These are phyloP conservation scores for Luzula sylvatica DNA, from an alignment of 176 grass and related monocot genomes.

Conservation along the genomic window DNA sequence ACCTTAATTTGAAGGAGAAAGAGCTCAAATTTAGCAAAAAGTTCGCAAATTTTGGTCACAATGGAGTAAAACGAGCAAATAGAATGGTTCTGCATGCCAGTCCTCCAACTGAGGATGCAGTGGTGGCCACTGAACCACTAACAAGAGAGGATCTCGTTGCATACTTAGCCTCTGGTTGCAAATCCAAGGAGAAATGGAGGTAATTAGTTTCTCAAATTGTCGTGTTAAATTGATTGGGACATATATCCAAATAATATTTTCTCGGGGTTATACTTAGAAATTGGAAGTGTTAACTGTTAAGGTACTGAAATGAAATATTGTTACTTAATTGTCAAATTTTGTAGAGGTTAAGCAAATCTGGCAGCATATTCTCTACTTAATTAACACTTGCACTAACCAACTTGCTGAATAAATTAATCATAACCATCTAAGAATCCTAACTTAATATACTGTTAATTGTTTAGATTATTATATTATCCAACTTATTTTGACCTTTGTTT, in stretches of 20 bases:
- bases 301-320: background rate
- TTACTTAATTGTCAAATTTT: background rate
- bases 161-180: slow-evolving; percentile 84
- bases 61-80: slow-evolving; percentile 7
- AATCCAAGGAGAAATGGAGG: slow-evolving; percentile 84
- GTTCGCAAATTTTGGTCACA: background rate
- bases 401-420: slow-evolving; percentile 6
- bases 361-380: background rate
- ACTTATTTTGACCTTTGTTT: background rate
- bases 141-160: slow-evolving; percentile 82
- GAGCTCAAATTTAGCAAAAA: slow-evolving; percentile 6
- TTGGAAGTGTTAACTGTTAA: background rate
- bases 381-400: no score
- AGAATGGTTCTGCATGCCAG: slow-evolving; percentile 42
- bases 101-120: slow-evolving; percentile 76
- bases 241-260: no score
- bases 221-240: no score
- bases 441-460: background rate
- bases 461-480: background rate
- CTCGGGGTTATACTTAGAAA: no score
- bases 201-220: slow-evolving; percentile 12
- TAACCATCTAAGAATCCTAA: slow-evolving; percentile 8
- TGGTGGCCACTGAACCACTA: slow-evolving; percentile 59
- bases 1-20: slow-evolving; percentile 9
- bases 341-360: background rate